Percentiles rank a stretch among this genome's conserved stretches.
Conservation (phyloP, 768 basidiomycete species). For the Heimioporus sp. region DNA sequence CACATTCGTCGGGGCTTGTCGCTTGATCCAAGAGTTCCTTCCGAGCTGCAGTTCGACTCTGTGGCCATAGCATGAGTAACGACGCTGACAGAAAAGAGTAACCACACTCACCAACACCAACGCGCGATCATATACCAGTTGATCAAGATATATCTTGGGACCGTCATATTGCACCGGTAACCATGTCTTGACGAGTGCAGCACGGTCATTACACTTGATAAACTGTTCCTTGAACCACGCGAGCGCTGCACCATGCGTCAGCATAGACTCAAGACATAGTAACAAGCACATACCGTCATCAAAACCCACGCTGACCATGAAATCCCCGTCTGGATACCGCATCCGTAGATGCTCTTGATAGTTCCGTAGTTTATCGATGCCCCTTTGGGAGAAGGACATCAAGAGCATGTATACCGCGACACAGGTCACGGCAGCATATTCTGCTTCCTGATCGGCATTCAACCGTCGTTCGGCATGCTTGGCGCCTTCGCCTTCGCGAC, state of each 20-base stretch:
- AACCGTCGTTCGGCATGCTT: constrained; percentile 66
- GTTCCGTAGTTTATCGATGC: constrained; percentile 78
- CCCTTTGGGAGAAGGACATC: constrained; percentile 91
- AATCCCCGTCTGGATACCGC: constrained; percentile 72
- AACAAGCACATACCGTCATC: constrained; percentile 57
- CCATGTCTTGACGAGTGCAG: constrained; percentile 86
- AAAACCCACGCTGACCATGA: constrained; percentile 75
- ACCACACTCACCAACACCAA: constrained; percentile 65
- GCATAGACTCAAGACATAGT: neutral
- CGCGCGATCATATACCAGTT: constrained; percentile 91
- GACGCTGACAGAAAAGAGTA: neutral
- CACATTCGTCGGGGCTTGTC: constrained; percentile 75
- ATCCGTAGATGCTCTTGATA: constrained; percentile 83
- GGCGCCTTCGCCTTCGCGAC: constrained; percentile 70
- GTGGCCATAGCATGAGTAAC: constrained; percentile 3
- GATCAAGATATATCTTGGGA: constrained; percentile 82
- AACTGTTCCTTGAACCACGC: constrained; percentile 94
- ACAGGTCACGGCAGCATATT: constrained; percentile 80
- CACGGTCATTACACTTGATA: constrained; percentile 91
- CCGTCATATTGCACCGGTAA: constrained; percentile 80
- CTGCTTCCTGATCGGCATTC: constrained; percentile 75
- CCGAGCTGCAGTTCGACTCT: constrained; percentile 92
- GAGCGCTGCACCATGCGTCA: constrained; percentile 46
- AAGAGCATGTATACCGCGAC: constrained; percentile 88
- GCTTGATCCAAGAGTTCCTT: constrained; percentile 86